Evolutionary conservation across 2,329 filamentous ascomycete species (phyloP), one percentile per base, ranked within the genome.

Genomic region (Cladophialophora immunda): DNA sequence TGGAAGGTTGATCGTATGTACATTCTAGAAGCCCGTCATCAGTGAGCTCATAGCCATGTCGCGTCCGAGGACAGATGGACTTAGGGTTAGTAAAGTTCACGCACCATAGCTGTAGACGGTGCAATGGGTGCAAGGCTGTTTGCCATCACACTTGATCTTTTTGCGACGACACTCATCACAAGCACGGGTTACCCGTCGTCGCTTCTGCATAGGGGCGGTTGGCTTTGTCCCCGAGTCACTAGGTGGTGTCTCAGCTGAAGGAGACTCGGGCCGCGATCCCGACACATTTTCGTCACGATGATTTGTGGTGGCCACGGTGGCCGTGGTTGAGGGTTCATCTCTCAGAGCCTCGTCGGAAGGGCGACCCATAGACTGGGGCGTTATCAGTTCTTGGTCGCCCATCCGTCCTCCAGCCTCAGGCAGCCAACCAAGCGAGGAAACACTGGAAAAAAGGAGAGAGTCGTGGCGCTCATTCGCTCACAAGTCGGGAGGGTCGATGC

Each of bases 21-120:
- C 94, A 97, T 77, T 97, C 93, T 97, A 67, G 22, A 58, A 32
- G 57, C 17, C 30, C 29, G 45, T 2, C n/a, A 50, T 67, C 22
- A 67, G 68, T 52, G 41, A 50, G 4, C 38, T 4, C 45, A 32
- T 50, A 38, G 36, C 29, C 19, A 41, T 8, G 32, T 22, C 38
- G 52, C 32, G 36, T 15, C 45, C 30, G 45, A 25, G 34, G 53
- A 22, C 6, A 19, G 45, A 32, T 17, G 30, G 58, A 29, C 22
- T 13, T 11, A 5, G 30, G 25, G 25, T 15, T 17, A 30, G 11
- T 27, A 41, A 60, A 45, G 64, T 59, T 63, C 60, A 58, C 32
- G 27, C 85, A 97, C 95, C 94, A 83, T 99, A 99, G 78, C 93
- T 97, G 80, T 99, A 99, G 58, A 98, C 93, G 11, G 94, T 97